These are phyloP conservation scores for Mucor circinelloides DNA, from an alignment of 371 early-diverging fungal species.

Conservation along the genomic window DNA sequence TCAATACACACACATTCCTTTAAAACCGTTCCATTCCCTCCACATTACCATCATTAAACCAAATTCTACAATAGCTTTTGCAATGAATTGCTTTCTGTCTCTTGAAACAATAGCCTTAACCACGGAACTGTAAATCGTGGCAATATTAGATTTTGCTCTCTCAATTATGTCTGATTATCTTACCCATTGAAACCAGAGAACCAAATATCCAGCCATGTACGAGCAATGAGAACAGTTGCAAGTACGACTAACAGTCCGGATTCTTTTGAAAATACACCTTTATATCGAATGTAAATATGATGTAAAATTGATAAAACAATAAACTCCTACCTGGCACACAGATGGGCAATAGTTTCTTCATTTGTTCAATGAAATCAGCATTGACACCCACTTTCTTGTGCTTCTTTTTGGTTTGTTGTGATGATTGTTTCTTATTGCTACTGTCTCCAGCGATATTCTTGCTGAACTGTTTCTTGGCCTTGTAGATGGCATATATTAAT, in stretches of 20 bases:
- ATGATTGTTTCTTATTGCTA: slow-evolving; percentile 1
- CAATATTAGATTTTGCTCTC: neutral
- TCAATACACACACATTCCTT: neutral
- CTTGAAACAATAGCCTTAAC: slow-evolving; percentile 77
- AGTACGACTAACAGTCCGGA: slow-evolving; percentile 64
- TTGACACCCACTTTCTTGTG: slow-evolving; percentile 65
- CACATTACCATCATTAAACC: slow-evolving; percentile 73
- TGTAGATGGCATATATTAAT: slow-evolving; percentile 40
- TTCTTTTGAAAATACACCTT: slow-evolving; percentile 67
- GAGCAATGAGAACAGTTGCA: slow-evolving; percentile 66
- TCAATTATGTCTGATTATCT: neutral
- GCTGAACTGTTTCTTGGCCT: slow-evolving; percentile 34
- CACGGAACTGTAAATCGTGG: slow-evolving; percentile 41
- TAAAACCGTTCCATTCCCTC: neutral
- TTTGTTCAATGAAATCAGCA: slow-evolving; percentile 74
- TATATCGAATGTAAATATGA: neutral
- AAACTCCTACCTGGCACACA: slow-evolving; percentile 60
- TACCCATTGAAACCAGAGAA: slow-evolving; percentile 76
- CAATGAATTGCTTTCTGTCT: slow-evolving; percentile 64
- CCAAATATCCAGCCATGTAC: slow-evolving; percentile 79
- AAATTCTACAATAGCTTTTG: slow-evolving; percentile 66
- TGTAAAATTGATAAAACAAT: no score
- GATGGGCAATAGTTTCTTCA: slow-evolving; percentile 75
- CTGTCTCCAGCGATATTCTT: slow-evolving; percentile 1
- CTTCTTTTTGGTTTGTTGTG: slow-evolving; percentile 17